Evolutionary conservation across 2,329 filamentous ascomycete species (phyloP), one percentile per base, ranked within the genome.

Genomic region (Penicillium olsonii): DNA sequence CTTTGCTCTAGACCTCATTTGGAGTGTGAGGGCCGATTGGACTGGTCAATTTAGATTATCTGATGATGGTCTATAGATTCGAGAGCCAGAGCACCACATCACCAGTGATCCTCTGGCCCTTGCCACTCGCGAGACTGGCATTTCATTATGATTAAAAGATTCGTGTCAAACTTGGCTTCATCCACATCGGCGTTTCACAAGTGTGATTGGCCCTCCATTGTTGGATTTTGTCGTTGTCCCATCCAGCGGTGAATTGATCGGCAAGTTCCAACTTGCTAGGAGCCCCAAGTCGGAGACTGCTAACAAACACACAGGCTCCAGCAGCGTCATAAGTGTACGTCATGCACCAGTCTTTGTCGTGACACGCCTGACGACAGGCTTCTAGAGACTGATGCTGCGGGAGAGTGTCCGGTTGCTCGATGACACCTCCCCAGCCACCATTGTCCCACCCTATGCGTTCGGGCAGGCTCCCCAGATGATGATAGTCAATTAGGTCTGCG

Each of bases 381-480:
- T 65, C 56, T 35, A 65, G 46, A 9, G 65, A 70, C 8, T 35
- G 42, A 44, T 71, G 64, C n/a, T 59, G 56, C 4, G 59, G 54
- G 3, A 49, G 47, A 2, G 59, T 60, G 11, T 64, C 56, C 14
- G 58, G 52, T 11, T 63, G 57, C 37, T 68, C 59, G 19, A 57
- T 57, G 29, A 59, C 60, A 15, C 65, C 62, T 19, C 64, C 62
- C 61, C 63, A 70, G n/a, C 65, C 67, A 10, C 57, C 62, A 43
- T 71, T 73, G 47, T 68, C 61, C 69, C 69, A 71, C 41, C 70
- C 57, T 4, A 49, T 27, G n/a, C 58, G 56, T 19, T 56, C 50
- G 5, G 55, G 40, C 18, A 63, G 24, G 7, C 48, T 40, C 6
- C 55, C 60, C 10, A 68, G 39, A 19, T 61, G 48, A 34, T 62